Percentiles rank a stretch among this genome's conserved stretches.
Conservation (phyloP, 352 stramenopile species). For the Pythium aristosporum region DNA sequence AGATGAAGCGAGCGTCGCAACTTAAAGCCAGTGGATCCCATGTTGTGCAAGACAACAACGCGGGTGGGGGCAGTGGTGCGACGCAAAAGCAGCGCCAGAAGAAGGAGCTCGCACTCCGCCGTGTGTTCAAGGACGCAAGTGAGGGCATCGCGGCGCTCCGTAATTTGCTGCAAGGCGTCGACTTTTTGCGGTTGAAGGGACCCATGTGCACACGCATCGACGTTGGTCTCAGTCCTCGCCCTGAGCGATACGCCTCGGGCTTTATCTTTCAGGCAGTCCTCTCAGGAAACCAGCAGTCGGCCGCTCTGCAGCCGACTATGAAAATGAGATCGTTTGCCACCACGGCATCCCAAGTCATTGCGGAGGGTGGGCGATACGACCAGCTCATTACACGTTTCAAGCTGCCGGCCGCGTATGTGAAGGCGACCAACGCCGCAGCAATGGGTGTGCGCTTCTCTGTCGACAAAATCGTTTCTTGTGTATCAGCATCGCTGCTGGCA, state of each 20-base stretch:
- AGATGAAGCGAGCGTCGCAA: slow-evolving; percentile 40
- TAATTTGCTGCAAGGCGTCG: slow-evolving; percentile 66
- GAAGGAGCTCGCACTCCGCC: slow-evolving; percentile 54
- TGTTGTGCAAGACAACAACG: slow-evolving; percentile 14
- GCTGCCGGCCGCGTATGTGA: slow-evolving; percentile 74
- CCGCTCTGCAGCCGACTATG: slow-evolving; percentile 11
- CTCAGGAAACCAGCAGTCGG: slow-evolving; percentile 26
- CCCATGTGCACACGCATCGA: slow-evolving; percentile 70
- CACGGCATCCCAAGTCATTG: slow-evolving; percentile 67
- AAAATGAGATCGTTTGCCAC: slow-evolving; percentile 23
- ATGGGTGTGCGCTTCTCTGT: slow-evolving; percentile 86
- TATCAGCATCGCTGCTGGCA: slow-evolving; percentile 41
- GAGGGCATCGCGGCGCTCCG: slow-evolving; percentile 66
- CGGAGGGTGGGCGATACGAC: slow-evolving; percentile 83
- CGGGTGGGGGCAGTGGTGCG: neutral
- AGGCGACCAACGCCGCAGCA: slow-evolving; percentile 62
- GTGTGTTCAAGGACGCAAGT: slow-evolving; percentile 66
- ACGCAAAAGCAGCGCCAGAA: slow-evolving; percentile 62
- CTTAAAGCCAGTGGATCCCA: slow-evolving; percentile 18
- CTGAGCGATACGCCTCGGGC: slow-evolving; percentile 73
- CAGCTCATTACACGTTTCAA: slow-evolving; percentile 81
- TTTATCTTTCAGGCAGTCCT: slow-evolving; percentile 87
- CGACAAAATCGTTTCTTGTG: slow-evolving; percentile 82
- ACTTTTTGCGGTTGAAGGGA: slow-evolving; percentile 57
- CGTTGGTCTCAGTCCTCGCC: slow-evolving; percentile 70